Evolutionary conservation across 768 basidiomycete genomes (phyloP).

Genomic region (Neoboletus magnificus): DNA sequence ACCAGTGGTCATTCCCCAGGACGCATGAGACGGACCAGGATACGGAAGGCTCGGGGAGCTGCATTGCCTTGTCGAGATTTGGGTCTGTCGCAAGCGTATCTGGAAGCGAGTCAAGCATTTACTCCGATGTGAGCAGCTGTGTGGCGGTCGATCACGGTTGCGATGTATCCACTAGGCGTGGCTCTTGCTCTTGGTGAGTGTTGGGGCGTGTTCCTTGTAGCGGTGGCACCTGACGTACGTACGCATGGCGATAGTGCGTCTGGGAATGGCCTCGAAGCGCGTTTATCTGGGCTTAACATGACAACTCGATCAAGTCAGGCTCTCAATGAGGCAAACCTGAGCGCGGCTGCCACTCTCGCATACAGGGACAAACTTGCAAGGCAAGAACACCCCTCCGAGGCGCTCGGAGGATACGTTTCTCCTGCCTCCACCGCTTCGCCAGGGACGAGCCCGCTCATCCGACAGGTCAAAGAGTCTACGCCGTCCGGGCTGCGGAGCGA

Average conservation of each 20-base stretch:
- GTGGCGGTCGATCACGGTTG: constrained; percentile 31
- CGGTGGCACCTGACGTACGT: constrained; percentile 27
- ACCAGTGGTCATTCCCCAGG: constrained; percentile 44
- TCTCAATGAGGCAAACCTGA: constrained; percentile 29
- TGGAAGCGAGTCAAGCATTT: constrained; percentile 58
- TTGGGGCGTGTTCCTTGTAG: constrained; percentile 11
- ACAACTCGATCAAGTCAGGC: constrained; percentile 31
- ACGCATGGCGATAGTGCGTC: constrained; percentile 25
- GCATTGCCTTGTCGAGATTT: constrained; percentile 49
- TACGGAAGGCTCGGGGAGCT: constrained; percentile 50
- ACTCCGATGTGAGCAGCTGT: constrained; percentile 42
- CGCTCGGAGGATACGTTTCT: constrained; percentile 37
- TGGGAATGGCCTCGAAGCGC: constrained; percentile 28
- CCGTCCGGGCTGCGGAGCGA: constrained; percentile 26
- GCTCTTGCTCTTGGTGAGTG: constrained; percentile 31
- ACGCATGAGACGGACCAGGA: constrained; percentile 44
- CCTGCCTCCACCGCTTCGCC: constrained; percentile 46
- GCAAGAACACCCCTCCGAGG: constrained; percentile 22
- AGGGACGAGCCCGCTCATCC: constrained; percentile 32
- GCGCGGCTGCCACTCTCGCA: constrained; percentile 17
- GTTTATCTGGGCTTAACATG: constrained; percentile 32
- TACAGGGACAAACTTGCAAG: constrained; percentile 26
- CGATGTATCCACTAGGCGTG: constrained; percentile 34
- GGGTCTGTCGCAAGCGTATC: constrained; percentile 59
- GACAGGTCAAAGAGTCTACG: constrained; percentile 20